A percentile compares a stretch with the other conserved stretches of the same genome.
phyloP scores from a whole-genome alignment of 257 asterid species.

The Solanum virginianum region DNA sequence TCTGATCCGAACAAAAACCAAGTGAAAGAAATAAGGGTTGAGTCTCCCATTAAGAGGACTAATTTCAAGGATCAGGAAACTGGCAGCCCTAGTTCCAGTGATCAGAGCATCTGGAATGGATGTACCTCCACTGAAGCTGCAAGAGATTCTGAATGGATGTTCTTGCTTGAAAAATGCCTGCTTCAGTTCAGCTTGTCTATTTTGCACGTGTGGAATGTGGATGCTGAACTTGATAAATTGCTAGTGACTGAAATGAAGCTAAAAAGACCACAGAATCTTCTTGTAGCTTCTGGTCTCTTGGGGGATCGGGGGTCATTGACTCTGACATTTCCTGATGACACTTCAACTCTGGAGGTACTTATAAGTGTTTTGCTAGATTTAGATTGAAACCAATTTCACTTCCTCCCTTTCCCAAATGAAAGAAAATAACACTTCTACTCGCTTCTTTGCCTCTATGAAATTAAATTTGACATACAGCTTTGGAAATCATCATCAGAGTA shows the following conservation, averaged over 20 bases:
- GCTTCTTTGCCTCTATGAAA: slow-evolving; percentile 16
- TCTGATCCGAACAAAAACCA: slow-evolving; percentile 14
- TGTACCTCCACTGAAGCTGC: slow-evolving; percentile 17
- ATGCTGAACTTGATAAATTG: slow-evolving; percentile 64
- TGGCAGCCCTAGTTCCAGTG: slow-evolving; percentile 24
- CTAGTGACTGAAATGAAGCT: slow-evolving; percentile 79
- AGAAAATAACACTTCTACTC: not conserved
- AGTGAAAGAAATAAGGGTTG: slow-evolving; percentile 27
- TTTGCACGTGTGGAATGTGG: slow-evolving; percentile 92
- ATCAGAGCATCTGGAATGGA: slow-evolving; percentile 13
- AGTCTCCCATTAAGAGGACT: slow-evolving; percentile 22
- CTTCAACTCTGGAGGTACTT: slow-evolving; percentile 72
- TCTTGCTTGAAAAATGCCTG: slow-evolving; percentile 49
- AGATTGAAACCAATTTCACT: not conserved
- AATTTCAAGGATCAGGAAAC: slow-evolving; percentile 18
- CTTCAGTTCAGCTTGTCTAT: slow-evolving; percentile 79
- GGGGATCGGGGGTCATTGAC: slow-evolving; percentile 96
- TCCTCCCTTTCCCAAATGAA: not conserved
- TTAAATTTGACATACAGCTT: slow-evolving; percentile 42
- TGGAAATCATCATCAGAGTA: slow-evolving; percentile 93
- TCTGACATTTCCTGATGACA: slow-evolving; percentile 63
- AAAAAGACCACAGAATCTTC: slow-evolving; percentile 49
- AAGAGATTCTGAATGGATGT: slow-evolving; percentile 38
- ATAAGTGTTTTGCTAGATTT: not conserved
- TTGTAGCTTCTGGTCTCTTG: slow-evolving; percentile 76